Evolutionary conservation across 1,139 yeast genomes (phyloP).

Genomic region (Geotrichum cucujoidarum): DNA sequence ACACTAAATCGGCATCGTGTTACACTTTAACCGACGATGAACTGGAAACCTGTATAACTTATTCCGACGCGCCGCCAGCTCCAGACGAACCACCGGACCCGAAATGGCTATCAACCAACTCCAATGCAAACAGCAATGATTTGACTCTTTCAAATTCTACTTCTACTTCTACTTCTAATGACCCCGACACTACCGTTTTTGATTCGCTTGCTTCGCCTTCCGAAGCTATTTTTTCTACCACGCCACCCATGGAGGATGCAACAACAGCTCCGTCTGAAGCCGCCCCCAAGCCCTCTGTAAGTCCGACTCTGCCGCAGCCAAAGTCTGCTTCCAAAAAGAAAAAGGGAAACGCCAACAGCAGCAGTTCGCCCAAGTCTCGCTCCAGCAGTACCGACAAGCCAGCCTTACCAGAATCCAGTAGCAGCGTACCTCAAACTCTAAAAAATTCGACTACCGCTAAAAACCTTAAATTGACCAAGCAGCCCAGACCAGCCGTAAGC

Average conservation of each 20-base stretch:
- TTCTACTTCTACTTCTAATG: slow-evolving; percentile 1
- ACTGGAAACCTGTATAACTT: slow-evolving; percentile 12
- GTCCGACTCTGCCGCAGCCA: slow-evolving; percentile 12
- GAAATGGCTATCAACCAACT: background rate
- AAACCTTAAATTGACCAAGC: too few species aligned
- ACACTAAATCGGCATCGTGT: background rate
- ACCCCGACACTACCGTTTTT: background rate
- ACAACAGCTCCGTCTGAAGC: background rate
- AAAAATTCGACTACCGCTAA: too few species aligned
- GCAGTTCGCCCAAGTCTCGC: too few species aligned
- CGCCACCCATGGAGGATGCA: too few species aligned
- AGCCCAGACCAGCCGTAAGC: background rate
- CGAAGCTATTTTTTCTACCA: background rate
- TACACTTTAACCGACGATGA: slow-evolving; percentile 8
- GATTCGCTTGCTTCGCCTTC: background rate
- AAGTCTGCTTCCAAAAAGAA: slow-evolving; percentile 4
- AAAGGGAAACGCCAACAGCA: background rate
- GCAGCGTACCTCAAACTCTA: too few species aligned
- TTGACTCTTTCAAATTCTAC: background rate
- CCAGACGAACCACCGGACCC: background rate
- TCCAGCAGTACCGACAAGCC: too few species aligned
- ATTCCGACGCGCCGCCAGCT: background rate
- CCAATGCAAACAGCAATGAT: background rate
- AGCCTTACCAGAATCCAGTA: background rate
- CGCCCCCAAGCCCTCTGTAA: background rate